Evolutionary conservation across 1,139 yeast species (phyloP).

Genomic region (Candida sanyaensis): DNA sequence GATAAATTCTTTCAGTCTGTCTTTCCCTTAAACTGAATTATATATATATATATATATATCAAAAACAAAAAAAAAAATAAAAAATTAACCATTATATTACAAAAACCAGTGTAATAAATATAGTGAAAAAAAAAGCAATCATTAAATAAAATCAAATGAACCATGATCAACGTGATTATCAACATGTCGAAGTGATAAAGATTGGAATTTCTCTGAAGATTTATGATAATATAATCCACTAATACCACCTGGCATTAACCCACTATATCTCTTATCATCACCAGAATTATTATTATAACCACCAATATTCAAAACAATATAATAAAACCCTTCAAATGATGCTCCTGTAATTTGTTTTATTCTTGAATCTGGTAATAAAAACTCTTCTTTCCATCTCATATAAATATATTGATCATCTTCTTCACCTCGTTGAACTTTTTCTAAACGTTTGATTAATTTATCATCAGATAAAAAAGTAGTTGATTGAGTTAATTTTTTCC

Average conservation of each 20-base stretch:
- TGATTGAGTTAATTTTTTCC: slow-evolving; percentile 71
- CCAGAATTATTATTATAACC: slow-evolving; percentile 22
- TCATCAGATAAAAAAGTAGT: slow-evolving; percentile 22
- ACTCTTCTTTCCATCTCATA: slow-evolving; percentile 96
- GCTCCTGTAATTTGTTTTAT: slow-evolving; percentile 75
- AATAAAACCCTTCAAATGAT: slow-evolving; percentile 90
- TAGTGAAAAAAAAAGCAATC: neutral
- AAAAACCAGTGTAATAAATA: neutral
- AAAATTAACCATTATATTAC: neutral
- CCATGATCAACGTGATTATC: slow-evolving; percentile 29
- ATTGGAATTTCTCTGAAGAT: slow-evolving; percentile 74
- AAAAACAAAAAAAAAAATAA: no score
- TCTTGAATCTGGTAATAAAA: slow-evolving; percentile 77
- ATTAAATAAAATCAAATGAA: slow-evolving; percentile 14
- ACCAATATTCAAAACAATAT: slow-evolving; percentile 76
- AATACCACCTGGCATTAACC: slow-evolving; percentile 53
- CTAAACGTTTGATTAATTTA: slow-evolving; percentile 28
- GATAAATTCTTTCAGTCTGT: neutral
- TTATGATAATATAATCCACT: slow-evolving; percentile 82
- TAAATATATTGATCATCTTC: slow-evolving; percentile 51
- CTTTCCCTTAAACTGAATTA: neutral
- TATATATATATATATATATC: no score
- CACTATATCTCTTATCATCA: slow-evolving; percentile 4
- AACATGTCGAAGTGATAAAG: slow-evolving; percentile 36
- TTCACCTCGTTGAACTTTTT: slow-evolving; percentile 31